Percentiles rank a stretch among this genome's conserved stretches.
Evolutionary conservation across 441 rosid genomes (phyloP).

Genomic region (Macaranga tanarius): DNA sequence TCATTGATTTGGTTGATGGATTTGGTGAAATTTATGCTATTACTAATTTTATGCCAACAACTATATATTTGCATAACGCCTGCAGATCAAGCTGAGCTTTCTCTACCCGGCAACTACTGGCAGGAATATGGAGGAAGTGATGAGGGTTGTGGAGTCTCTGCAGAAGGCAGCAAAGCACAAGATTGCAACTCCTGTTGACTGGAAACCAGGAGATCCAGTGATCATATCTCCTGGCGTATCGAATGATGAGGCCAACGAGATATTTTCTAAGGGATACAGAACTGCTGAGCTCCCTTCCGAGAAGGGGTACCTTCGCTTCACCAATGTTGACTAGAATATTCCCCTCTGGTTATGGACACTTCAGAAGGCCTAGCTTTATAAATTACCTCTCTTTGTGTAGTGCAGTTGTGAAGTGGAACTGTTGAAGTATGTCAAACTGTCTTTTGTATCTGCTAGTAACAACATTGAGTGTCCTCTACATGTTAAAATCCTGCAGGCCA

Average conservation of each 20-base stretch:
- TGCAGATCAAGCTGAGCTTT: slow-evolving; percentile 67
- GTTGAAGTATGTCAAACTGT: not conserved
- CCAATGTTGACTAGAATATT: slow-evolving; percentile 30
- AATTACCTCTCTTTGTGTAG: not conserved
- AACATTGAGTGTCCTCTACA: not conserved
- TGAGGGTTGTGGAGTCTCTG: slow-evolving; percentile 69
- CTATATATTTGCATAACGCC: not conserved
- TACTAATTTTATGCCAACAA: no score
- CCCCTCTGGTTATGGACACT: not conserved
- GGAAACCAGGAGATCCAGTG: slow-evolving; percentile 76
- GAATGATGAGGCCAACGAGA: slow-evolving; percentile 56
- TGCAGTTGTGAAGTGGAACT: no score
- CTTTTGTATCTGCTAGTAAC: not conserved
- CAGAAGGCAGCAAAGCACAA: slow-evolving; percentile 48
- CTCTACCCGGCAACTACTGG: slow-evolving; percentile 76
- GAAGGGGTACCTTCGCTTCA: slow-evolving; percentile 57
- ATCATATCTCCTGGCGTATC: slow-evolving; percentile 55
- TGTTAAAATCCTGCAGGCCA: not conserved
- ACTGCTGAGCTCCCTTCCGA: slow-evolving; percentile 63
- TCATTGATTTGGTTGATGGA: no score
- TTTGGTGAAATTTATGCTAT: no score
- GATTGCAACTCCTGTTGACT: slow-evolving; percentile 58
- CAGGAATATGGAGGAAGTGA: slow-evolving; percentile 78
- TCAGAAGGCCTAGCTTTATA: not conserved
- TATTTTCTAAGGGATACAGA: slow-evolving; percentile 62